Percentiles rank a stretch among this genome's conserved stretches.
These are phyloP conservation scores for Chenopodium formosanum DNA, from an alignment of 148 eudicot genomes.

Conservation along the genomic window DNA sequence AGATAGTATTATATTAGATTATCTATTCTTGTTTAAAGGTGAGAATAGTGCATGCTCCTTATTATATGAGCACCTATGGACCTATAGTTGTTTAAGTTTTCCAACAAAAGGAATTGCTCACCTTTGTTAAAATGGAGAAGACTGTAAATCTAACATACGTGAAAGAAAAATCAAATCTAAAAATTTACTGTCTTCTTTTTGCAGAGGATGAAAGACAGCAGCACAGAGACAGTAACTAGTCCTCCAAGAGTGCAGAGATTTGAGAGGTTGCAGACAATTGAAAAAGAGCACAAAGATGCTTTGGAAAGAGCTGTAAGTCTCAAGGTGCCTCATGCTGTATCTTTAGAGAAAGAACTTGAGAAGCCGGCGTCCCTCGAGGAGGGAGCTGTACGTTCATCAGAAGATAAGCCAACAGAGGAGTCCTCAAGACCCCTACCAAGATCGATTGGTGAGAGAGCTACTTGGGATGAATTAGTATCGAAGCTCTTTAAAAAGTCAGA, in stretches of 20 bases:
- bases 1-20: too few relatives aligned
- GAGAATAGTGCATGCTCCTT: background rate
- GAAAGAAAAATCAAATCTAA: background rate
- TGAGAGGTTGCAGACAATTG: constrained; percentile 58
- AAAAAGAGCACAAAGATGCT: constrained; percentile 89
- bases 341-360: constrained; percentile 32
- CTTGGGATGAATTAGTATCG: constrained; percentile 65
- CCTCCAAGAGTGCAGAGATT: constrained; percentile 67
- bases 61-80: background rate
- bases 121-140: background rate
- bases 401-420: constrained; percentile 25
- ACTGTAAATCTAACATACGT: background rate
- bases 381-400: constrained; percentile 10
- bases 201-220: constrained; percentile 54
- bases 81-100: background rate
- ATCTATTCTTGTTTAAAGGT: too few relatives aligned
- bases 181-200: background rate
- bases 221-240: constrained; percentile 39
- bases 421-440: constrained; percentile 5
- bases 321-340: constrained; percentile 74
- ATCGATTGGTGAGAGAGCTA: constrained; percentile 33
- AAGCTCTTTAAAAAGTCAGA: constrained; percentile 48
- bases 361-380: constrained; percentile 1
- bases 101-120: background rate
- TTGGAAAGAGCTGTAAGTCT: constrained; percentile 79